Percentiles rank a stretch among this genome's conserved stretches.
These are phyloP conservation scores for Puccinellia tenuiflora DNA, from an alignment of 176 grass and related monocot species.

Conservation along the genomic window DNA sequence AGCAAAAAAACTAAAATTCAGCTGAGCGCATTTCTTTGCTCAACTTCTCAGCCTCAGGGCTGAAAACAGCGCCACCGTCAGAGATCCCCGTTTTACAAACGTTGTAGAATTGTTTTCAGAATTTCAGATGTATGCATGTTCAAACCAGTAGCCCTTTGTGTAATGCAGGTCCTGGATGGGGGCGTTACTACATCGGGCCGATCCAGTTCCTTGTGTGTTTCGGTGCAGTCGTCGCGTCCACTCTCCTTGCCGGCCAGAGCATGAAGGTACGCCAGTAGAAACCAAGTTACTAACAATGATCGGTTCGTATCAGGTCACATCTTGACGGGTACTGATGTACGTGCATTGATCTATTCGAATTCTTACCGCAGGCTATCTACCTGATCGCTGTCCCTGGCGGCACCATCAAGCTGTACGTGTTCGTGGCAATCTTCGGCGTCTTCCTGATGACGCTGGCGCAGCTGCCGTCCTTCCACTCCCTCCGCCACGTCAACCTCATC, in stretches of 20 bases:
- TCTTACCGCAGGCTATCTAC: constrained; percentile 64
- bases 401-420: constrained; percentile 69
- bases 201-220: constrained; percentile 88
- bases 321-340: background rate
- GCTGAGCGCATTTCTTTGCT: no score
- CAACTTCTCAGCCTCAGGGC: background rate
- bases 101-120: background rate
- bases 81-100: background rate
- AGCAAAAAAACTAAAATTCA: no score
- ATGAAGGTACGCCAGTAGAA: constrained; percentile 74
- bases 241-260: constrained; percentile 68
- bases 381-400: constrained; percentile 57
- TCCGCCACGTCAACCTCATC: constrained; percentile 82
- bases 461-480: constrained; percentile 86
- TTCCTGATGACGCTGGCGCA: constrained; percentile 65
- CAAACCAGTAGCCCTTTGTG: background rate
- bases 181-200: constrained; percentile 66
- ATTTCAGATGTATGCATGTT: background rate
- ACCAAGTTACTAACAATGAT: background rate
- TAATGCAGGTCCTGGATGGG: constrained; percentile 66
- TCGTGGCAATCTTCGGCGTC: constrained; percentile 69
- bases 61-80: background rate
- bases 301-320: background rate
- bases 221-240: constrained; percentile 61
- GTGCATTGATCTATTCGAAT: background rate